Evolutionary conservation across 2,329 filamentous ascomycete genomes (phyloP).

Genomic region (Byssochlamys sp.): DNA sequence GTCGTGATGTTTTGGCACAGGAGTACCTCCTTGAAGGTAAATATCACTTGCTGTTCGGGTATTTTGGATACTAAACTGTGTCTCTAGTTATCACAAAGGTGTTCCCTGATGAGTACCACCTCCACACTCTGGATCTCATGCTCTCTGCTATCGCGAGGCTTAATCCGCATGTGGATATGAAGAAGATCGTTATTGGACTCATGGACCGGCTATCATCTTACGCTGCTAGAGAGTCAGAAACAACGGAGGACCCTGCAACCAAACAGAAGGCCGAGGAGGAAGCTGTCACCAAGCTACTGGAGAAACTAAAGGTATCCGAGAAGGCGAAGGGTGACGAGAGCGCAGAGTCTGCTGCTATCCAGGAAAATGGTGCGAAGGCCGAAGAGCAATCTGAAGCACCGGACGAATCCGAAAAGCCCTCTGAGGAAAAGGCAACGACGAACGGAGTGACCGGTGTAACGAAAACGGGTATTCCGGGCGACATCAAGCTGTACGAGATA

Average conservation of each 20-base stretch:
- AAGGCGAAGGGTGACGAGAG: constrained; percentile 44
- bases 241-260: constrained; percentile 59
- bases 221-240: constrained; percentile 75
- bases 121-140: constrained; percentile 92
- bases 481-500: constrained; percentile 83
- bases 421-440: constrained; percentile 19
- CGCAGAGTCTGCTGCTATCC: constrained; percentile 18
- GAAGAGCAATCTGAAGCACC: constrained; percentile 17
- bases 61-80: constrained; percentile 16
- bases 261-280: constrained; percentile 73
- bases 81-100: constrained; percentile 82
- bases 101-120: constrained; percentile 95
- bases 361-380: constrained; percentile 28
- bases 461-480: constrained; percentile 40
- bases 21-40: constrained; percentile 82
- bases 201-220: constrained; percentile 95
- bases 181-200: constrained; percentile 91
- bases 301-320: constrained; percentile 59
- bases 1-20: constrained; percentile 88
- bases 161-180: constrained; percentile 94
- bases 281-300: constrained; percentile 65
- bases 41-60: neutral
- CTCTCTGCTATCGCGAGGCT: constrained; percentile 83
- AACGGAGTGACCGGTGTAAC: constrained; percentile 26
- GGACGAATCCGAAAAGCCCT: constrained; percentile 12